Evolutionary conservation across 257 asterid species (phyloP).

Genomic region (Nicotiana noctiflora): DNA sequence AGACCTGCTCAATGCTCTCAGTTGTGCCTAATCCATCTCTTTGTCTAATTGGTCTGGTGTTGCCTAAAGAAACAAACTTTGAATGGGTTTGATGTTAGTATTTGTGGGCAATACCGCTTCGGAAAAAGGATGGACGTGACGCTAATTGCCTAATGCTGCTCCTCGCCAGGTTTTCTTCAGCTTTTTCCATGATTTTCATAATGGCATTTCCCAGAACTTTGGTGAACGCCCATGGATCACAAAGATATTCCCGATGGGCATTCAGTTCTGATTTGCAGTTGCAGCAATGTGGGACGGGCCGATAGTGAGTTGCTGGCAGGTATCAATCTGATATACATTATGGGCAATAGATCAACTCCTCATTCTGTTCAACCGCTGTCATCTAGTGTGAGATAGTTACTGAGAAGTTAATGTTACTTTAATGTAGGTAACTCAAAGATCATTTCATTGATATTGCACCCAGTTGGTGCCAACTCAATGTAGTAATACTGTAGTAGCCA

Average conservation of each 20-base stretch:
- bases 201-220: not conserved
- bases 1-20: slow-evolving; percentile 60
- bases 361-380: not conserved
- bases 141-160: not conserved
- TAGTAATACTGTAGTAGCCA: not conserved
- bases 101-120: not conserved
- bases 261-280: not conserved
- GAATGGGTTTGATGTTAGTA: slow-evolving; percentile 37
- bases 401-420: not conserved
- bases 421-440: not conserved
- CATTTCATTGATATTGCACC: not conserved
- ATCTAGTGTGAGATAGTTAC: not conserved
- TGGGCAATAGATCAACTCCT: not conserved
- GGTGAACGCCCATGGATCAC: not conserved
- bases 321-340: not conserved
- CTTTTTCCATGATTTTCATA: not conserved
- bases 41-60: slow-evolving; percentile 68
- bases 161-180: not conserved
- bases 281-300: not conserved
- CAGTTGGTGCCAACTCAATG: slow-evolving; percentile 4
- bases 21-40: slow-evolving; percentile 72
- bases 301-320: not conserved
- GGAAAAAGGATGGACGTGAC: not conserved
- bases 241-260: not conserved
- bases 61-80: slow-evolving; percentile 70